Conservation (phyloP, 2,329 filamentous ascomycete genomes). For the Alternaria hordeiaustralica region DNA sequence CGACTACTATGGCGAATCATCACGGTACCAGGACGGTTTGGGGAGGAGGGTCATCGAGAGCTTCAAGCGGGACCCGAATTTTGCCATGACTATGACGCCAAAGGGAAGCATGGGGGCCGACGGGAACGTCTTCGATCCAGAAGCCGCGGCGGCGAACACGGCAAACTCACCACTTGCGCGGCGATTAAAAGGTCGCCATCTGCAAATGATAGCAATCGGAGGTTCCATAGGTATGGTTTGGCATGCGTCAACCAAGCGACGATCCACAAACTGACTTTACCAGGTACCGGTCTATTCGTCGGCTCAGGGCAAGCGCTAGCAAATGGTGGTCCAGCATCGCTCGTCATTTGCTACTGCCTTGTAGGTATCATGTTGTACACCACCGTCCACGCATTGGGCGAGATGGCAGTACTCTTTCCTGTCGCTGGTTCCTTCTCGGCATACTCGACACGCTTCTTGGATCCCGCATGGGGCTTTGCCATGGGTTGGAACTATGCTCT, state of each 20-base stretch:
- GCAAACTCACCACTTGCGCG: slow-evolving; percentile 77
- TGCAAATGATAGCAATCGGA: slow-evolving; percentile 98
- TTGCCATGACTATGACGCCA: slow-evolving; percentile 56
- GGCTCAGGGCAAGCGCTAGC: slow-evolving; percentile 63
- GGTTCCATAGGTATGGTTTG: slow-evolving; percentile 70
- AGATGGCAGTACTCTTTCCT: slow-evolving; percentile 88
- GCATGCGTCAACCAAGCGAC: slow-evolving; percentile 5
- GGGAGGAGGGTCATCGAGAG: slow-evolving; percentile 53
- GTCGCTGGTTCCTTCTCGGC: slow-evolving; percentile 91
- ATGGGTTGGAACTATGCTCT: slow-evolving; percentile 96
- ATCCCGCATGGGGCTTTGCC: slow-evolving; percentile 92
- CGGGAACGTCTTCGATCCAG: slow-evolving; percentile 67
- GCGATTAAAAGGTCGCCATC: slow-evolving; percentile 62
- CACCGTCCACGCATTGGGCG: slow-evolving; percentile 88
- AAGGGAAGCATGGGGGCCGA: slow-evolving; percentile 57
- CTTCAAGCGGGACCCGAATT: slow-evolving; percentile 49
- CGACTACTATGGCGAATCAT: slow-evolving; percentile 49
- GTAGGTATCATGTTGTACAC: slow-evolving; percentile 90
- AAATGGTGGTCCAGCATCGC: slow-evolving; percentile 47
- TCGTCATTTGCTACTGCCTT: slow-evolving; percentile 56
- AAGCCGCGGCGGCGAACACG: slow-evolving; percentile 66
- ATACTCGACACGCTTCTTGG: slow-evolving; percentile 89
- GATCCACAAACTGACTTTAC: slow-evolving; percentile 20
- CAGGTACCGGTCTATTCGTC: slow-evolving; percentile 75
- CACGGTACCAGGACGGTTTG: slow-evolving; percentile 39